phyloP scores from a whole-genome alignment of 1,284 basidiomycete species.

The Boletus semigastroideus region DNA sequence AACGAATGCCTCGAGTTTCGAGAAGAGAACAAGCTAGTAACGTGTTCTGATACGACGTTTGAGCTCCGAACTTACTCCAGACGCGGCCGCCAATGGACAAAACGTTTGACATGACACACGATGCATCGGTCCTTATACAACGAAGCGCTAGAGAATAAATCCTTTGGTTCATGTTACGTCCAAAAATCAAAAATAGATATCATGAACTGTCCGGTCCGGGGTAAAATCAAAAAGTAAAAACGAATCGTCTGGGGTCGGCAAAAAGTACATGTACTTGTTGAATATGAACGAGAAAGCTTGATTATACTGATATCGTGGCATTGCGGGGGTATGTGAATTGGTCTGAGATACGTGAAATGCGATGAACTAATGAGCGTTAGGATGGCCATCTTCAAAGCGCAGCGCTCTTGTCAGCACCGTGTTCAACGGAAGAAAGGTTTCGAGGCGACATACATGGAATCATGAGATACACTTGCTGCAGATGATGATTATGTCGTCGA shows the following conservation, averaged over 20 bases:
- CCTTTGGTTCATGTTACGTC: conserved; percentile 5
- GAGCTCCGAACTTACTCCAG: neutral
- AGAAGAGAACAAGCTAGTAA: neutral
- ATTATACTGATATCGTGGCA: conserved; percentile 28
- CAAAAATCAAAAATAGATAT: conserved; percentile 4
- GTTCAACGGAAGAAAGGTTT: neutral
- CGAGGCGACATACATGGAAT: conserved; percentile 20
- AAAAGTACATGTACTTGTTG: conserved; percentile 9
- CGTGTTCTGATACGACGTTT: neutral
- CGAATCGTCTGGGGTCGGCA: conserved; percentile 6
- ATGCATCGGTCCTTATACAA: neutral
- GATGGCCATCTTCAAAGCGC: conserved; percentile 25
- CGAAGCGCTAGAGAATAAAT: neutral
- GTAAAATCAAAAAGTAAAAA: conserved; percentile 1
- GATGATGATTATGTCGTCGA: conserved; percentile 31
- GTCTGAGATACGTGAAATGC: conserved; percentile 23
- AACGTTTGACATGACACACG: neutral
- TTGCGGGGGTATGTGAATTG: conserved; percentile 31
- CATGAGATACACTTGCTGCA: conserved; percentile 31
- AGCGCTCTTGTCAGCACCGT: conserved; percentile 6
- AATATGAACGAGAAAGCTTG: conserved; percentile 27
- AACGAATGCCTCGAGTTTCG: neutral
- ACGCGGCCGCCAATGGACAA: neutral
- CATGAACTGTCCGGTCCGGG: conserved; percentile 13
- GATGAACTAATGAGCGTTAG: conserved; percentile 26